A percentile compares a stretch with the other conserved stretches of the same genome.
These are phyloP conservation scores for Eucommia ulmoides DNA, from an alignment of 257 asterid genomes.

Conservation along the genomic window DNA sequence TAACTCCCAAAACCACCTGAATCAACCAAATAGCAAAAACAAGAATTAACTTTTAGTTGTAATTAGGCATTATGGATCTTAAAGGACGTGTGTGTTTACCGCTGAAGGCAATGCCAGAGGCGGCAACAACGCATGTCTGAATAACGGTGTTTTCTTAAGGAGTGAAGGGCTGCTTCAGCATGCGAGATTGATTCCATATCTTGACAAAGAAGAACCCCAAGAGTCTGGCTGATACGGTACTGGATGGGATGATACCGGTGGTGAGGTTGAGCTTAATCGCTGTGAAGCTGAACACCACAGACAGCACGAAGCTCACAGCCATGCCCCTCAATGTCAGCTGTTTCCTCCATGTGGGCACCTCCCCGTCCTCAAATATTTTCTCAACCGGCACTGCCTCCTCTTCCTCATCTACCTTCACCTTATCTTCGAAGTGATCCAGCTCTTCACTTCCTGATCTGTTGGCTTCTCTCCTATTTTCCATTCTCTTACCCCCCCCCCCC, in stretches of 20 bases:
- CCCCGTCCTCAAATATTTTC: constrained; percentile 24
- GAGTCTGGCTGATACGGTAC: constrained; percentile 60
- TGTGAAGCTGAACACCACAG: constrained; percentile 36
- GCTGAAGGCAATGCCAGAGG: constrained; percentile 69
- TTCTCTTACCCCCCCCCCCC: not conserved
- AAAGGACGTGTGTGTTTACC: constrained; percentile 25
- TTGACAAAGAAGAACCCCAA: constrained; percentile 58
- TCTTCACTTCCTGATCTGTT: not conserved
- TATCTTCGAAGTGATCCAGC: not conserved
- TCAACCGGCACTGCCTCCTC: constrained; percentile 21
- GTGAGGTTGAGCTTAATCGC: constrained; percentile 58
- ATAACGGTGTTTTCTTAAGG: constrained; percentile 67
- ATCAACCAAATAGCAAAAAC: not conserved
- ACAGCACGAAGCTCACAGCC: constrained; percentile 39
- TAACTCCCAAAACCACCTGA: constrained; percentile 73
- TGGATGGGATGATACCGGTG: constrained; percentile 56
- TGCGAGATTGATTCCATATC: constrained; percentile 52
- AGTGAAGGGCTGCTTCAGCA: constrained; percentile 46
- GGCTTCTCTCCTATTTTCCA: not conserved
- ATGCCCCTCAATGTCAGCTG: constrained; percentile 52
- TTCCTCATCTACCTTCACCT: constrained; percentile 2
- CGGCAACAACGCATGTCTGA: constrained; percentile 69
- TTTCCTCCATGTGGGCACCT: constrained; percentile 48
- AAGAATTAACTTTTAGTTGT: not conserved
- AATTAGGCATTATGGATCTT: too few relatives aligned